phyloP scores from a whole-genome alignment of 257 asterid species.

The Solanum tacnaense region DNA sequence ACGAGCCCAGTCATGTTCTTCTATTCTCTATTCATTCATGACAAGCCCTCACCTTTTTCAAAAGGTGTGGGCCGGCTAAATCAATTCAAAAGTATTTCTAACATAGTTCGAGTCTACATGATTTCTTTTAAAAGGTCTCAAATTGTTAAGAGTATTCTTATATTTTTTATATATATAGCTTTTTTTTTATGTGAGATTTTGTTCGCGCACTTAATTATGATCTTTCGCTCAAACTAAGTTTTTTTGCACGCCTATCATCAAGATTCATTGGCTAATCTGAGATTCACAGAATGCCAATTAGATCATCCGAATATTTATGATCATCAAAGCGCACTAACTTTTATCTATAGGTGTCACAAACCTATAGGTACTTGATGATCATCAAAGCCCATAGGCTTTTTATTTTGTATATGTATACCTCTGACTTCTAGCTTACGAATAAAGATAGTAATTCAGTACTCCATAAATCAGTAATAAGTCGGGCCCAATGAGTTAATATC shows the following conservation, averaged over 20 bases:
- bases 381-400: too few relatives aligned
- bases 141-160: background rate
- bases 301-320: background rate
- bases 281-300: background rate
- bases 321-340: background rate
- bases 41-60: background rate
- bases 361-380: background rate
- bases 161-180: background rate
- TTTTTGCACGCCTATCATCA: background rate
- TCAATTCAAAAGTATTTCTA: background rate
- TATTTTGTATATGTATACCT: too few relatives aligned
- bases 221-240: background rate
- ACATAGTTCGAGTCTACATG: background rate
- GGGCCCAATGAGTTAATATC: background rate
- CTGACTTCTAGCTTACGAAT: background rate
- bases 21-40: background rate
- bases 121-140: background rate
- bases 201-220: accelerated
- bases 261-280: background rate
- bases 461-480: background rate
- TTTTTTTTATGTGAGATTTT: background rate
- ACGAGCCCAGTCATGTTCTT: background rate
- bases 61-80: background rate
- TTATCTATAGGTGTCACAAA: background rate
- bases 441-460: too few relatives aligned